A percentile compares a stretch with the other conserved stretches of the same genome.
phyloP scores from a whole-genome alignment of 2,329 filamentous ascomycete species.

The Ophiostoma himal-ulmi region DNA sequence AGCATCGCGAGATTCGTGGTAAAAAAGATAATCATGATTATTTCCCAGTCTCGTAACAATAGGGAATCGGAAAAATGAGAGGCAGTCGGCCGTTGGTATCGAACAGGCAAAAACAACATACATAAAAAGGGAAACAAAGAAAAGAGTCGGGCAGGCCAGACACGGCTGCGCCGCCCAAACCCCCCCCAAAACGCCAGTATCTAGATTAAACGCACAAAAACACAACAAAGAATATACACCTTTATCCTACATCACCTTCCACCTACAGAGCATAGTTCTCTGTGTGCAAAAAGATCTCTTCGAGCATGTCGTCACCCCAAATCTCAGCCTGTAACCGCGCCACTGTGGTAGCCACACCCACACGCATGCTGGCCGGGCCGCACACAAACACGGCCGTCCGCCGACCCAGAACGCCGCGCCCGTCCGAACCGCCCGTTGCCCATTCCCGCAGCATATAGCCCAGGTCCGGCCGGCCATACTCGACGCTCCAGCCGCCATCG shows the following conservation, averaged over 20 bases:
- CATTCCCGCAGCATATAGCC: constrained; percentile 80
- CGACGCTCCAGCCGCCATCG: constrained; percentile 79
- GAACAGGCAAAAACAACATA: not conserved
- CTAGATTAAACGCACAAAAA: not conserved
- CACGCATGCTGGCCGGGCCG: constrained; percentile 78
- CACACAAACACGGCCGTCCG: constrained; percentile 89
- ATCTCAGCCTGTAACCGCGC: constrained; percentile 77
- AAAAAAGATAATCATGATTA: not conserved
- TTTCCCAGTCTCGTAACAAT: not conserved
- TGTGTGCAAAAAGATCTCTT: constrained; percentile 90
- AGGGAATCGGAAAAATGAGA: not conserved
- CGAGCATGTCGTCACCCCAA: constrained; percentile 68
- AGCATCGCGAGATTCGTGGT: not conserved
- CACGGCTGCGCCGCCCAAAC: not conserved
- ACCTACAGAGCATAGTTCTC: constrained; percentile 82
- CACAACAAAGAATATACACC: too few species aligned
- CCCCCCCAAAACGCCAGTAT: not conserved
- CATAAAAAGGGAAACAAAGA: not conserved
- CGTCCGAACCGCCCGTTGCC: constrained; percentile 63
- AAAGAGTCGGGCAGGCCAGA: not conserved
- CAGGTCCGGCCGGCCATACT: constrained; percentile 85
- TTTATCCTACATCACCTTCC: not conserved
- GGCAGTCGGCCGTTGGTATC: not conserved
- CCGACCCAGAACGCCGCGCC: constrained; percentile 65
- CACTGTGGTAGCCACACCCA: constrained; percentile 80